Evolutionary conservation across 139 green algal genomes (phyloP), one percentile per base, ranked within the genome.

Genomic region (Coccomyxa sp.): DNA sequence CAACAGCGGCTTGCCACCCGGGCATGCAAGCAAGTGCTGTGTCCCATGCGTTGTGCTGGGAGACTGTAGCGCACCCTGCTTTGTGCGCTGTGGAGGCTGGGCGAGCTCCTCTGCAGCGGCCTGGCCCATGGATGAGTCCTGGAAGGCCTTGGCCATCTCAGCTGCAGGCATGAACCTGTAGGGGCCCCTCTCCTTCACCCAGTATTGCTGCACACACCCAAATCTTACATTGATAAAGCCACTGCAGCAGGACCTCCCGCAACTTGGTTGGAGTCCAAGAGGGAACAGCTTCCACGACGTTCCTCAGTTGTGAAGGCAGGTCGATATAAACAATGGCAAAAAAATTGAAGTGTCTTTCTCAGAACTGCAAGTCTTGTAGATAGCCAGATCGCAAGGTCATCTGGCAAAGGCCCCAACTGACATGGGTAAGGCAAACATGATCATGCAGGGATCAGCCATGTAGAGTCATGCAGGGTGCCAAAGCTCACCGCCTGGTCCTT

Each of bases 401-500:
- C 16, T 68, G 16, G 16, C 54, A n/a, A 22, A 68, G 16, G 54
- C 22, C 54, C 16, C 54, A 68, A 22, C 54, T 68, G 9, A n/a
- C 35, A 18, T 38, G 74, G 38, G 36, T 50, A 35, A 38, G 34
- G 71, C 0, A 0, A 18, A 58, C 37, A 33, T 27, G 12, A 27
- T n/a, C 33, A 36, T 29, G 35, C 0, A n/a, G 18, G 71, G 31
- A 76, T 27, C 18, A 27, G 24, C n/a, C 37, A 76, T 33, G 29
- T 18, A 75, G 22, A 80, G 22, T 6, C 37, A 40, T 33, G 2
- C 24, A 68, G 14, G 0, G 29, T n/a, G 18, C 18, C n/a, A 58
- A 2, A 31, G 33, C 29, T 79, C 31, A 40, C 22, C 8, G 54
- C 70, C 74, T 79, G 16, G 41, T 90, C 80, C 79, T 90, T 82